phyloP scores from a whole-genome alignment of 768 basidiomycete genomes.

The Kwoniella europaea region DNA sequence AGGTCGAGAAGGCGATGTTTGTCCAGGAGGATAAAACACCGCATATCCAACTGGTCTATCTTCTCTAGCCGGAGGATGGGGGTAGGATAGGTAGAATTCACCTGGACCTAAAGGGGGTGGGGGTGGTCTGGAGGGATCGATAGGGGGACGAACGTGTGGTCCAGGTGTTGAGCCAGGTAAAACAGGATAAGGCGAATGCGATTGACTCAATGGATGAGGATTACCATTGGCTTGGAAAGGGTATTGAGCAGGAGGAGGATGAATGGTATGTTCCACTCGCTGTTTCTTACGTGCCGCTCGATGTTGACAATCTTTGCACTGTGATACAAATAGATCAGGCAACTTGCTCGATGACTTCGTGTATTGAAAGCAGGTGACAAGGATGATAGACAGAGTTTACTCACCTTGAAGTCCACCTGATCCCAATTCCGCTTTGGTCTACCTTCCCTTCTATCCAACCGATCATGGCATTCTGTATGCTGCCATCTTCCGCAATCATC shows the following conservation, averaged over 20 bases:
- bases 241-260: not conserved
- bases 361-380: no score
- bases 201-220: not conserved
- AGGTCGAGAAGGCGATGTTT: not conserved
- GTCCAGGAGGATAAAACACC: slow-evolving; percentile 25
- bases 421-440: slow-evolving; percentile 80
- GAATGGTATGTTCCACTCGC: slow-evolving; percentile 6
- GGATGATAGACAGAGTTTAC: slow-evolving; percentile 3
- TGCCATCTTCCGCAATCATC: slow-evolving; percentile 85
- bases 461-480: slow-evolving; percentile 83
- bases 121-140: slow-evolving; percentile 22
- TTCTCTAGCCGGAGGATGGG: slow-evolving; percentile 21
- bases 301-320: slow-evolving; percentile 49
- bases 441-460: slow-evolving; percentile 69
- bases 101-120: slow-evolving; percentile 18
- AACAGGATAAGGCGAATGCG: slow-evolving; percentile 16
- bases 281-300: slow-evolving; percentile 40
- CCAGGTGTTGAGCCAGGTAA: slow-evolving; percentile 12
- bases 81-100: slow-evolving; percentile 28
- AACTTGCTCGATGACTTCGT: no score
- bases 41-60: slow-evolving; percentile 25
- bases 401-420: slow-evolving; percentile 70
- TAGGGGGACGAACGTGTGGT: not conserved
- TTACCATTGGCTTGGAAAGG: slow-evolving; percentile 6
- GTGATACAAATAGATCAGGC: not conserved